These are phyloP conservation scores for Penicillium paneum DNA, from an alignment of 2,329 filamentous ascomycete genomes.

Conservation along the genomic window DNA sequence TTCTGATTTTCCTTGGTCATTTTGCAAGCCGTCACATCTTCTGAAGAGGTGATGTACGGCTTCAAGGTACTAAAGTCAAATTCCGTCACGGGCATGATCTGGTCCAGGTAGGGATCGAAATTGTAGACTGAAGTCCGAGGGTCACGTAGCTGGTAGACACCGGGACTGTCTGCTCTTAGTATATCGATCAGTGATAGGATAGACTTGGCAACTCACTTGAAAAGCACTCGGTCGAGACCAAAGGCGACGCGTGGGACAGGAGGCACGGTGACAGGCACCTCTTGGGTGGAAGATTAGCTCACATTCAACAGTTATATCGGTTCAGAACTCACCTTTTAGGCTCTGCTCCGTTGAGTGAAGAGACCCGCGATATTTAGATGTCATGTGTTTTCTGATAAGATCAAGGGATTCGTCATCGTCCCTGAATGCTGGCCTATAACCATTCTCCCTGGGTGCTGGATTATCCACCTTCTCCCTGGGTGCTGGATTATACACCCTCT, in stretches of 20 bases:
- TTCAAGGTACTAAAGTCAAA: constrained; percentile 89
- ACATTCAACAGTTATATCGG: background rate
- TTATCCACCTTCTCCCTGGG: too few species aligned
- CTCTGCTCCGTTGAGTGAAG: constrained; percentile 9
- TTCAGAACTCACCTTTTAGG: constrained; percentile 20
- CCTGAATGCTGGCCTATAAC: too few species aligned
- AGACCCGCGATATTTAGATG: constrained; percentile 12
- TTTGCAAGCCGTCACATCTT: constrained; percentile 67
- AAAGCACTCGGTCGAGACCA: constrained; percentile 82
- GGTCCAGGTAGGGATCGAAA: constrained; percentile 90
- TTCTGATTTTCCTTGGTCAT: constrained; percentile 65
- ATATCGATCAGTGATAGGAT: background rate
- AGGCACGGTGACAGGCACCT: constrained; percentile 45
- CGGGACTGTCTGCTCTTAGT: constrained; percentile 50
- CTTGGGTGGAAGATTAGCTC: constrained; percentile 21
- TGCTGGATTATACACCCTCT: too few species aligned
- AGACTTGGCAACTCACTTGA: constrained; percentile 59
- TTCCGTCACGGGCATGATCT: constrained; percentile 87
- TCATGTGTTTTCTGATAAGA: background rate
- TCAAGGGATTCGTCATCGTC: too few species aligned
- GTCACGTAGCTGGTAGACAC: constrained; percentile 89
- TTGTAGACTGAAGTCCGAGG: constrained; percentile 85
- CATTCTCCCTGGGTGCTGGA: background rate
- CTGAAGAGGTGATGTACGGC: constrained; percentile 86
- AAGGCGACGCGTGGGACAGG: constrained; percentile 65